Conservation (phyloP, 2,329 filamentous ascomycete species). For the Tolypocladium nubicola region DNA sequence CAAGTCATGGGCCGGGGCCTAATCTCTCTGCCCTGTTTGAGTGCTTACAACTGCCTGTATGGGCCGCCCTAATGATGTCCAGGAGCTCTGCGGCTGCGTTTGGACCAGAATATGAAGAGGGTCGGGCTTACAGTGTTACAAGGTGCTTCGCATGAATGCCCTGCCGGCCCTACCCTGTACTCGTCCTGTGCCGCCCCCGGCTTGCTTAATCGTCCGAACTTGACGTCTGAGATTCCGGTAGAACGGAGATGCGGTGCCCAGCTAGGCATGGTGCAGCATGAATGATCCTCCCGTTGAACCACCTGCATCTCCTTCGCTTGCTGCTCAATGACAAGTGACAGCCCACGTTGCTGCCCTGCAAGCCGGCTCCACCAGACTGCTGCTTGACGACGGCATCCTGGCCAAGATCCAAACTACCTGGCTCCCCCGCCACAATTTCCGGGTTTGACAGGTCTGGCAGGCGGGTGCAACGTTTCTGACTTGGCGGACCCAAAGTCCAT, state of each 20-base stretch:
- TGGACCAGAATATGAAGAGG: background rate
- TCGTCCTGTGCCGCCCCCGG: background rate
- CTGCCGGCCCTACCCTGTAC: background rate
- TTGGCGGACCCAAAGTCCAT: background rate
- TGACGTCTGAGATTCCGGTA: background rate
- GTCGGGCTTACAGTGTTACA: background rate
- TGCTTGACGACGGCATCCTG: background rate
- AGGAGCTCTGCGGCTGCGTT: background rate
- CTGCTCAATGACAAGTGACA: background rate
- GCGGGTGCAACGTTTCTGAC: background rate
- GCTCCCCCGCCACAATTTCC: background rate
- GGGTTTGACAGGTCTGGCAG: background rate
- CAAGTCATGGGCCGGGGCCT: background rate
- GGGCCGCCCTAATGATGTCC: background rate
- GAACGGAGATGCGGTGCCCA: background rate
- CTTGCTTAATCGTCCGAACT: background rate
- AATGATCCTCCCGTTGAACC: background rate
- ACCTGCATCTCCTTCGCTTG: background rate
- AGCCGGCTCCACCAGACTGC: background rate
- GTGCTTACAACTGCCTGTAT: background rate
- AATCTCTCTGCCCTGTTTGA: background rate
- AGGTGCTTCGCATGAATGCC: background rate
- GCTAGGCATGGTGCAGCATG: background rate
- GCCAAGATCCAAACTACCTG: background rate
- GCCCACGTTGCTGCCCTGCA: background rate